Conservation (phyloP, 495 filamentous ascomycete species). For the Penicillium alfredii region DNA sequence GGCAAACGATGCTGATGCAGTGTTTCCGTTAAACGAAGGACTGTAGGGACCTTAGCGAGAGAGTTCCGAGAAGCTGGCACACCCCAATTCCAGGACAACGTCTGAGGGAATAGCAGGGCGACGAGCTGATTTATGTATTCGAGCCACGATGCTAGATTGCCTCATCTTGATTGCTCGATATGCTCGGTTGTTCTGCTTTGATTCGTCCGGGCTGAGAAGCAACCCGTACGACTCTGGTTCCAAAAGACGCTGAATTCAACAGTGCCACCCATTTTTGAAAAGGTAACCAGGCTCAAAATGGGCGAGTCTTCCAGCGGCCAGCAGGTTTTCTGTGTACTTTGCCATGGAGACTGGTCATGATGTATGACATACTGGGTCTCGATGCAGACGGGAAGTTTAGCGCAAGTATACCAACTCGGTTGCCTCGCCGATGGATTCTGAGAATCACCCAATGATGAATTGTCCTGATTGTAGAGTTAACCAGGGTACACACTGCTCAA, state of each 20-base stretch:
- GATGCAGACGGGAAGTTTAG: conserved; percentile 13
- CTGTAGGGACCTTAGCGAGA: conserved; percentile 24
- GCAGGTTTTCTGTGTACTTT: conserved; percentile 7
- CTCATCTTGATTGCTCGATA: no score
- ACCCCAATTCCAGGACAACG: neutral
- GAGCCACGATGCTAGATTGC: no score
- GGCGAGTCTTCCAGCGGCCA: conserved; percentile 2
- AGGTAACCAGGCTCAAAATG: conserved; percentile 9
- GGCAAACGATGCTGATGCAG: no score
- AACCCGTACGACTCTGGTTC: conserved; percentile 9
- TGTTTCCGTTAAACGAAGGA: conserved; percentile 12
- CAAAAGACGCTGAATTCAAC: conserved; percentile 3
- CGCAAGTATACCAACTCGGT: conserved; percentile 8
- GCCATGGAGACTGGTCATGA: conserved; percentile 8
- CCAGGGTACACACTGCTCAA: conserved; percentile 7
- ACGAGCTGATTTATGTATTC: no score
- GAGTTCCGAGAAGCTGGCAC: conserved; percentile 14
- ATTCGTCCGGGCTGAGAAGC: conserved; percentile 6
- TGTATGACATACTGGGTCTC: conserved; percentile 6
- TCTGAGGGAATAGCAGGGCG: no score
- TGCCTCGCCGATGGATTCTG: conserved; percentile 15
- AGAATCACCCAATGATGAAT: conserved; percentile 11
- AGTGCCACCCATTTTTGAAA: conserved; percentile 9
- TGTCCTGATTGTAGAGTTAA: conserved; percentile 2
- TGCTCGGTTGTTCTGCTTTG: no score